Evolutionary conservation across 2,329 filamentous ascomycete genomes (phyloP).

Genomic region (Ascochyta koolunga): DNA sequence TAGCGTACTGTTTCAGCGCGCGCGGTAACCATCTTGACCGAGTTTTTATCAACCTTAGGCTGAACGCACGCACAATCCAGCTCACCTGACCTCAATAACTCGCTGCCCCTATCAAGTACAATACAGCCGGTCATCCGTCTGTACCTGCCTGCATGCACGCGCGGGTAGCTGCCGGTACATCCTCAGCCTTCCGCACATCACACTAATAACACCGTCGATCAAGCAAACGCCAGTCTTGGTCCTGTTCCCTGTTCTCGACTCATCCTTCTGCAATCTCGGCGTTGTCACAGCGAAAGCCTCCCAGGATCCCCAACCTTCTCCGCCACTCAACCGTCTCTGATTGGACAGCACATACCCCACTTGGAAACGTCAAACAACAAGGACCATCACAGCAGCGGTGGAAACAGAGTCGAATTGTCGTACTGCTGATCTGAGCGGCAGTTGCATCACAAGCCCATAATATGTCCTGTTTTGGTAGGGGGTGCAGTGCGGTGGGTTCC

Average conservation of each 20-base stretch:
- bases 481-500: neutral
- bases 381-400: constrained; percentile 1
- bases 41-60: constrained; percentile 5
- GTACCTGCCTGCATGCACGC: constrained; percentile 12
- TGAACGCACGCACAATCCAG: neutral
- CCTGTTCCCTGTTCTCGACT: constrained; percentile 5
- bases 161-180: constrained; percentile 17
- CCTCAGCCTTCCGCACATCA: constrained; percentile 15
- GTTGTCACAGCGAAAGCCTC: constrained; percentile 15
- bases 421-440: constrained; percentile 15
- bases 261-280: constrained; percentile 19
- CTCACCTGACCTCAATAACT: neutral
- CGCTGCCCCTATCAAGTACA: neutral
- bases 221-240: constrained; percentile 6
- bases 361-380: constrained; percentile 18
- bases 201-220: constrained; percentile 4
- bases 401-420: constrained; percentile 12
- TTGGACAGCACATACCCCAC: constrained; percentile 21
- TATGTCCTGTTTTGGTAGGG: constrained; percentile 11
- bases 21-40: neutral
- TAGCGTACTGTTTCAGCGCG: constrained; percentile 15
- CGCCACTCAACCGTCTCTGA: constrained; percentile 5
- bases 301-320: constrained; percentile 15
- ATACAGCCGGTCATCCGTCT: neutral
- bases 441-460: constrained; percentile 5